Conservation (phyloP, 495 filamentous ascomycete genomes). For the Xylaria curta region DNA sequence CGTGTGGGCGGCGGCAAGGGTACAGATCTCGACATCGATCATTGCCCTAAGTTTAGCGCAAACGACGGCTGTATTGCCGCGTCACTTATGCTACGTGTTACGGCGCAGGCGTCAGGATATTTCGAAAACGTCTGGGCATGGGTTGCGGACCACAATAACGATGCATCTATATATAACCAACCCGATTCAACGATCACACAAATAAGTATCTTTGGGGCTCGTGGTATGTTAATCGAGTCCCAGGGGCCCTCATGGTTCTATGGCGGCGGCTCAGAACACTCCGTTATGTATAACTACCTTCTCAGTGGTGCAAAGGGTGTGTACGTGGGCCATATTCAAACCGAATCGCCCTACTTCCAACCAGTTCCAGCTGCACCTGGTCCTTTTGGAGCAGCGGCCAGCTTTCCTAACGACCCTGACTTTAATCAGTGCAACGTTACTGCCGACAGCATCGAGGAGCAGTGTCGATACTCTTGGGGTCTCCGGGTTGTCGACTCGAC, state of each 20-base stretch:
- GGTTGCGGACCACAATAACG: slow-evolving; percentile 62
- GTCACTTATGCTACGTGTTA: slow-evolving; percentile 57
- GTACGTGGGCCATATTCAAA: slow-evolving; percentile 82
- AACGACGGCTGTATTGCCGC: slow-evolving; percentile 59
- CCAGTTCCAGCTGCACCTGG: slow-evolving; percentile 67
- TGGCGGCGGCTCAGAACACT: slow-evolving; percentile 82
- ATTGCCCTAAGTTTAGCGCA: slow-evolving; percentile 53
- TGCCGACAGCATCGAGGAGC: background rate
- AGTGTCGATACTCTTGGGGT: slow-evolving; percentile 57
- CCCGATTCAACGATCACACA: slow-evolving; percentile 56
- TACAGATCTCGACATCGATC: slow-evolving; percentile 65
- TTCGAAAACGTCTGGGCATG: slow-evolving; percentile 69
- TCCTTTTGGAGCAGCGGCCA: slow-evolving; percentile 65
- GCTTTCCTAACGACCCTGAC: slow-evolving; percentile 59
- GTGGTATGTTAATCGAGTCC: slow-evolving; percentile 75
- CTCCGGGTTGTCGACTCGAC: slow-evolving; percentile 56
- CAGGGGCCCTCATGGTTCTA: slow-evolving; percentile 68
- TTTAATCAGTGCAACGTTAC: slow-evolving; percentile 40
- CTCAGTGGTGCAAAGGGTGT: slow-evolving; percentile 75
- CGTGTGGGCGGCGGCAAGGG: slow-evolving; percentile 63
- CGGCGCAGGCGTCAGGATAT: slow-evolving; percentile 53
- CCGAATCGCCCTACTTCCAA: slow-evolving; percentile 90
- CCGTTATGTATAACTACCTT: slow-evolving; percentile 80
- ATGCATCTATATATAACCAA: slow-evolving; percentile 57
- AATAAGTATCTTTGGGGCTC: slow-evolving; percentile 83